A percentile compares a stretch with the other conserved stretches of the same genome.
These are phyloP conservation scores for Termitomyces sp. DNA, from an alignment of 768 basidiomycete genomes.

Conservation along the genomic window DNA sequence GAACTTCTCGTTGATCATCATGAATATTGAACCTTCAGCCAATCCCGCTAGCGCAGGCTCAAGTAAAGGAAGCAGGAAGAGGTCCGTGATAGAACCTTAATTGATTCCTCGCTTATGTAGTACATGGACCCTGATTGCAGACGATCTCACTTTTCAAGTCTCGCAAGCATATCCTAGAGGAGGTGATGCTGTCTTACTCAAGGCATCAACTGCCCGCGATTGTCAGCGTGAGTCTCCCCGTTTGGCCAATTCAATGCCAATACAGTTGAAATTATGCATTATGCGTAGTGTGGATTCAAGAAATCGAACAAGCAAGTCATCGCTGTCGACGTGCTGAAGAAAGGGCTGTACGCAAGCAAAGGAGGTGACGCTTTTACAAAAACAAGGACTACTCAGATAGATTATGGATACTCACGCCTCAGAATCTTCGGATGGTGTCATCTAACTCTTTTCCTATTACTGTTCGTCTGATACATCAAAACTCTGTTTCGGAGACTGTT, in stretches of 20 bases:
- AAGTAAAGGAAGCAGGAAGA: constrained; percentile 48
- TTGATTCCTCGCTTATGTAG: neutral
- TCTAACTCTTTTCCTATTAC: too few species aligned
- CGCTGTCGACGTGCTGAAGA: constrained; percentile 29
- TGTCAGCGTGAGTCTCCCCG: constrained; percentile 9
- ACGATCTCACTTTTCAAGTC: constrained; percentile 65
- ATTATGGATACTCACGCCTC: neutral
- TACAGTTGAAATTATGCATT: neutral
- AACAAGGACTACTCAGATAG: neutral
- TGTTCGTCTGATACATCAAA: too few species aligned
- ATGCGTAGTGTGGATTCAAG: constrained; percentile 22
- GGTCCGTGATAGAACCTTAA: constrained; percentile 27
- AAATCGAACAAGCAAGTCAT: constrained; percentile 28
- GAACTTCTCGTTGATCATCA: neutral
- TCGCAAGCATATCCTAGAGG: constrained; percentile 65
- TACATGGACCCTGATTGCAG: constrained; percentile 25
- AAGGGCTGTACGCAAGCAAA: constrained; percentile 18
- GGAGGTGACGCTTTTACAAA: constrained; percentile 1
- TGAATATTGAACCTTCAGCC: constrained; percentile 37
- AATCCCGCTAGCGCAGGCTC: constrained; percentile 65
- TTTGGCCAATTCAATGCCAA: neutral
- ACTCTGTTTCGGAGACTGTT: too few species aligned
- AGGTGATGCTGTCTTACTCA: constrained; percentile 61
- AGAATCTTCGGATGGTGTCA: neutral
- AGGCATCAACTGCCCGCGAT: constrained; percentile 18